These are phyloP conservation scores for Coniochaeta pulveracea DNA, from an alignment of 2,329 filamentous ascomycete genomes.

Conservation along the genomic window DNA sequence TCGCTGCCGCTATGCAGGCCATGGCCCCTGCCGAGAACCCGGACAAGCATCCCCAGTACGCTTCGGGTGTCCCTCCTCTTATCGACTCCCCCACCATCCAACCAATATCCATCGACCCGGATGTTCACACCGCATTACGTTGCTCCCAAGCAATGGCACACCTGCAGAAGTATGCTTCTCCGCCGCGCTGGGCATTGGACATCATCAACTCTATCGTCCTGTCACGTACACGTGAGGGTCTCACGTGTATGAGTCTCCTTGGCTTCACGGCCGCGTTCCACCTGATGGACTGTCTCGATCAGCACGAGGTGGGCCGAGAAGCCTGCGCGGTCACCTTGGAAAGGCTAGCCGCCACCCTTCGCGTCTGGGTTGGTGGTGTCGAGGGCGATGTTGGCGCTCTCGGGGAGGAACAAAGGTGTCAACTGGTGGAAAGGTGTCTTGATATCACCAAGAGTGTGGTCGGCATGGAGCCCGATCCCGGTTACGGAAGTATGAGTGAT, in stretches of 20 bases:
- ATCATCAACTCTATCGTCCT: conserved; percentile 37
- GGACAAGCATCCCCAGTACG: conserved; percentile 19
- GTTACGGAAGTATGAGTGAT: conserved; percentile 48
- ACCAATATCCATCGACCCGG: conserved; percentile 30
- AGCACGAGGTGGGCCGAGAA: conserved; percentile 33
- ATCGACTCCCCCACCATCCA: conserved; percentile 29
- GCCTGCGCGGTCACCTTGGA: conserved; percentile 39
- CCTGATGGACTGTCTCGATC: conserved; percentile 41
- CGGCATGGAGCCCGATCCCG: conserved; percentile 48
- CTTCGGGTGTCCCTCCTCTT: conserved; percentile 23
- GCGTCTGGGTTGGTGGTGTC: conserved; percentile 48
- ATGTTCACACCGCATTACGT: conserved; percentile 44
- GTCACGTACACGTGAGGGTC: too few species aligned
- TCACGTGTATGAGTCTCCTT: conserved; percentile 38
- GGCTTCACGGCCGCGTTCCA: conserved; percentile 48
- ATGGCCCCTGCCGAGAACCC: conserved; percentile 29
- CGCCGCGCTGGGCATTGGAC: conserved; percentile 30
- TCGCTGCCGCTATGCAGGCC: conserved; percentile 42
- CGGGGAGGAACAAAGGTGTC: conserved; percentile 35
- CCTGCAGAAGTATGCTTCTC: conserved; percentile 31
- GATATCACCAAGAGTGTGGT: conserved; percentile 43
- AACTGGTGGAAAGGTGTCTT: conserved; percentile 44
- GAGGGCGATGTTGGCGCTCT: conserved; percentile 40
- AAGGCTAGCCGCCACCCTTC: conserved; percentile 42
- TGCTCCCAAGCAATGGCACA: conserved; percentile 52